Percentiles rank a stretch among this genome's conserved stretches.
Conservation (phyloP, 495 filamentous ascomycete genomes). For the Aspergillus sparsus region DNA sequence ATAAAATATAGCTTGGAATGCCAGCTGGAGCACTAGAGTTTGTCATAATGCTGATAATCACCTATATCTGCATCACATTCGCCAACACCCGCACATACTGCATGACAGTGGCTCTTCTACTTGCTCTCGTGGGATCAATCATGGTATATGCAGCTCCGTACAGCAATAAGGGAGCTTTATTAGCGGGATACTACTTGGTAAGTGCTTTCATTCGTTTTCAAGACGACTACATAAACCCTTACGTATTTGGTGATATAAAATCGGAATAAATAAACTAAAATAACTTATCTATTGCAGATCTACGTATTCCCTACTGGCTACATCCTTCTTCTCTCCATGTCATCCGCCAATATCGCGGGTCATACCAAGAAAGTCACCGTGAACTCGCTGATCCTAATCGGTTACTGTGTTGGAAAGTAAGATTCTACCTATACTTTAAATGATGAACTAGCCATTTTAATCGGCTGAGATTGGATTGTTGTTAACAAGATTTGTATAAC, state of each 20-base stretch:
- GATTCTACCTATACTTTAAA: neutral
- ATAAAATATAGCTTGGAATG: neutral
- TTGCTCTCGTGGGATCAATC: neutral
- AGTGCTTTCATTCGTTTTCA: too few relatives aligned
- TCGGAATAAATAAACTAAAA: too few relatives aligned
- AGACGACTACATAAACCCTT: too few relatives aligned
- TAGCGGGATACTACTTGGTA: neutral
- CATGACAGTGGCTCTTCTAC: neutral
- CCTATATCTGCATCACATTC: neutral
- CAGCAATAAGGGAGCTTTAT: neutral
- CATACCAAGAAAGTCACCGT: neutral
- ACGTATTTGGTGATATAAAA: too few relatives aligned
- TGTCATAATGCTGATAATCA: neutral
- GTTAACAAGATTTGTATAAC: too few relatives aligned
- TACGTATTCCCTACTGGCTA: too few relatives aligned
- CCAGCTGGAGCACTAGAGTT: neutral
- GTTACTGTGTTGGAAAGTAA: neutral
- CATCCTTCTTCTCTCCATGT: neutral
- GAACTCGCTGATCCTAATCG: neutral
- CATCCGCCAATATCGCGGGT: neutral
- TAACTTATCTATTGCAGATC: too few relatives aligned
- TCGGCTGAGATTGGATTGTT: too few relatives aligned
- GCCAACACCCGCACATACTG: neutral
- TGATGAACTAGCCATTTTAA: too few relatives aligned
- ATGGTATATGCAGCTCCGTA: neutral